Conservation (phyloP, 225 moss, liverwort and hornwort genomes). For the Straminergon stramineum region DNA sequence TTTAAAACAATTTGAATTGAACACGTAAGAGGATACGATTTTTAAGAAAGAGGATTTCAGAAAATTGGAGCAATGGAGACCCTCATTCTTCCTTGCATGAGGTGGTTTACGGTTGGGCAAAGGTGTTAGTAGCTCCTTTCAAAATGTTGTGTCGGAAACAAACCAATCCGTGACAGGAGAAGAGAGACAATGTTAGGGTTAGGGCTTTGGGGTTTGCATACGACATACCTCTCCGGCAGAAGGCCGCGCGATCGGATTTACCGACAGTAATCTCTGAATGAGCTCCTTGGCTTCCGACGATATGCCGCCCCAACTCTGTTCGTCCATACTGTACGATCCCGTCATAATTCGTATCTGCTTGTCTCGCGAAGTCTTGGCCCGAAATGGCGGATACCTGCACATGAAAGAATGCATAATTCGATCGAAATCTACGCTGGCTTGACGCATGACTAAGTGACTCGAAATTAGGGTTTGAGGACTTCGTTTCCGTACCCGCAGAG, state of each 20-base stretch:
- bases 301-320: slow-evolving; percentile 58
- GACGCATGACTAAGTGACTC: background rate
- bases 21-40: background rate
- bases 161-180: background rate
- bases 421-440: background rate
- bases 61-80: background rate
- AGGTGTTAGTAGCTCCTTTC: background rate
- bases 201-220: background rate
- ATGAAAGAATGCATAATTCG: background rate
- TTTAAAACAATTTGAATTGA: background rate
- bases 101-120: too few species aligned
- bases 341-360: slow-evolving; percentile 65
- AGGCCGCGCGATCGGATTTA: slow-evolving; percentile 27
- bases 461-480: background rate
- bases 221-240: slow-evolving; percentile 24
- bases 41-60: background rate
- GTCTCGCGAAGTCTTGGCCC: slow-evolving; percentile 56
- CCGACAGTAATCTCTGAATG: slow-evolving; percentile 45
- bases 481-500: slow-evolving; percentile 52
- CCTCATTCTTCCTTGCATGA: background rate
- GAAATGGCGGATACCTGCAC: slow-evolving; percentile 77
- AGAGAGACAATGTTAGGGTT: background rate
- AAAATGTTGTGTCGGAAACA: background rate
- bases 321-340: slow-evolving; percentile 54
- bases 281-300: slow-evolving; percentile 65